Evolutionary conservation across 768 basidiomycete species (phyloP).

Genomic region (Terana coerulea): DNA sequence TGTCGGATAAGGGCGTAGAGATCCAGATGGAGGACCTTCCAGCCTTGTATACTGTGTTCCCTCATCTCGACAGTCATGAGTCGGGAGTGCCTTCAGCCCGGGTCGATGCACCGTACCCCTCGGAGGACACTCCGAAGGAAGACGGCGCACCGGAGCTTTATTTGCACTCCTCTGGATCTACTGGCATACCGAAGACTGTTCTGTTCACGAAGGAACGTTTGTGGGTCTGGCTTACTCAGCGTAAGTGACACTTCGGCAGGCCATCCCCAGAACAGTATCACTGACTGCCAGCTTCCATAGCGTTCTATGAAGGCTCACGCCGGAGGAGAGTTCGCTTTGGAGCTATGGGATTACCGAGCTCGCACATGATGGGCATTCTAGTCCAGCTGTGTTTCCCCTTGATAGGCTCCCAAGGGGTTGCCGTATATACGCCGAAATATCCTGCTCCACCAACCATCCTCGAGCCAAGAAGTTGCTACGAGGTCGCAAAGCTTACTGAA

Average conservation of each 20-base stretch:
- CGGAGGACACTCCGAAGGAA: not conserved
- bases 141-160: slow-evolving; percentile 26
- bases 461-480: slow-evolving; percentile 12
- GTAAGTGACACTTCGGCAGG: slow-evolving; percentile 6
- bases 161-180: slow-evolving; percentile 48
- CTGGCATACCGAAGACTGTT: slow-evolving; percentile 43
- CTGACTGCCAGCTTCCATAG: not conserved
- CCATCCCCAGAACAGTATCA: not conserved
- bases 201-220: slow-evolving; percentile 12
- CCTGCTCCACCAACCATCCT: slow-evolving; percentile 14
- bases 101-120: slow-evolving; percentile 9
- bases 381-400: slow-evolving; percentile 11
- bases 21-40: slow-evolving; percentile 18
- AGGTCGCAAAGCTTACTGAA: slow-evolving; percentile 3
- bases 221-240: not conserved
- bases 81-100: slow-evolving; percentile 1
- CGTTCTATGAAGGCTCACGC: not conserved
- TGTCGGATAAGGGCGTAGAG: slow-evolving; percentile 10
- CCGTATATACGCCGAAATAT: slow-evolving; percentile 9
- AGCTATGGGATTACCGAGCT: slow-evolving; percentile 9
- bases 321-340: slow-evolving; percentile 6
- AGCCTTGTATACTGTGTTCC: slow-evolving; percentile 15
- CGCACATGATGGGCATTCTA: slow-evolving; percentile 8
- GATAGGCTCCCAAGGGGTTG: not conserved
- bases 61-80: slow-evolving; percentile 8